A percentile compares a stretch with the other conserved stretches of the same genome.
These are phyloP conservation scores for Grigorovia yakushimaensis DNA, from an alignment of 805 yeast genomes.

Conservation along the genomic window DNA sequence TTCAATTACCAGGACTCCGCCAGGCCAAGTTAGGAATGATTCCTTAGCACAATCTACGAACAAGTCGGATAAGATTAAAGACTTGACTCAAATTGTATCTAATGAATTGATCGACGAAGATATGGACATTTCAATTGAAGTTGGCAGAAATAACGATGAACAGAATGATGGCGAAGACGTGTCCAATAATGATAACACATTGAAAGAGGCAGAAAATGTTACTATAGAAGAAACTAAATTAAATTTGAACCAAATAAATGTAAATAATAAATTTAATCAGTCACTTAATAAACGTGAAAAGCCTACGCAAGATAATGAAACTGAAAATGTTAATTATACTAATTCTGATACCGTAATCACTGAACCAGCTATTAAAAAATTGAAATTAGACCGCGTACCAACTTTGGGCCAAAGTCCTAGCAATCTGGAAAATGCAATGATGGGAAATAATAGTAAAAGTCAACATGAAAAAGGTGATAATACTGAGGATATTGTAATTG, in stretches of 20 bases:
- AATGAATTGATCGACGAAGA: constrained; percentile 1
- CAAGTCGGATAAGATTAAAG: constrained; percentile 8
- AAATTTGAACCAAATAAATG: background rate
- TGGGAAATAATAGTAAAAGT: background rate
- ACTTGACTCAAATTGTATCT: background rate
- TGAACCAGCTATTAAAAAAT: constrained; percentile 5
- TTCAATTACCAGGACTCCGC: background rate
- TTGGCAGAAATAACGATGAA: background rate
- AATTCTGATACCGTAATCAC: background rate
- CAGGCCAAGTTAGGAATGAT: background rate
- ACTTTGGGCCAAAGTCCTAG: constrained; percentile 7
- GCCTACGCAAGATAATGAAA: constrained; percentile 2
- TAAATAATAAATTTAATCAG: background rate
- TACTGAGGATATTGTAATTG: background rate
- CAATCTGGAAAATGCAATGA: background rate
- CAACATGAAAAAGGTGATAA: background rate
- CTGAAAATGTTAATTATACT: background rate
- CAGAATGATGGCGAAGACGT: background rate
- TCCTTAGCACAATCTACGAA: background rate
- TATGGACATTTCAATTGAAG: background rate
- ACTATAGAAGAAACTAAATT: too few species aligned
- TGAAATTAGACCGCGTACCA: constrained; percentile 16
- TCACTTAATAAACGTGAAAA: background rate
- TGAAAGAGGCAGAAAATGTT: too few species aligned
- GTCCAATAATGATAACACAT: too few species aligned